Conservation (phyloP, 1,284 basidiomycete species). For the Cutaneotrichosporon sp. region DNA sequence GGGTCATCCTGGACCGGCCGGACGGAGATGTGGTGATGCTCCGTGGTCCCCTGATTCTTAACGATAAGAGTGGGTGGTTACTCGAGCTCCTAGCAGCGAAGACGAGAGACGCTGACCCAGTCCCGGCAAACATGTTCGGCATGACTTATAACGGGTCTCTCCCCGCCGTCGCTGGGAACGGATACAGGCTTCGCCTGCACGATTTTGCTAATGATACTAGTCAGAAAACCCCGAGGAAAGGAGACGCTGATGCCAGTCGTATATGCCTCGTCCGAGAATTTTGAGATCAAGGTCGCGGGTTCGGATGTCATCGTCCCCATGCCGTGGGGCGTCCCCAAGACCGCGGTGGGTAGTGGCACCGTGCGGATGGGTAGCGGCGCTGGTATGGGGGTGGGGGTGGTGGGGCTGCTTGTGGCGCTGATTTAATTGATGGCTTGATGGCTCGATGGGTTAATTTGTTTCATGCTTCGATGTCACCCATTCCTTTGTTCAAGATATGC, state of each 20-base stretch:
- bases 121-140: constrained; percentile 5
- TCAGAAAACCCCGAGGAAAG: neutral
- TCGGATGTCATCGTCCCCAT: neutral
- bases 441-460: no score
- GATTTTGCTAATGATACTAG: neutral
- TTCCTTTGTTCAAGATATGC: no score
- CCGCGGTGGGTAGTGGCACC: neutral
- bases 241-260: neutral
- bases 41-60: neutral
- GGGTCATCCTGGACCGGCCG: neutral
- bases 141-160: neutral
- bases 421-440: neutral
- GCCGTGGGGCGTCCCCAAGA: neutral
- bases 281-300: constrained; percentile 4
- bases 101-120: neutral
- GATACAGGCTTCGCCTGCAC: neutral
- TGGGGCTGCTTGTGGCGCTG: neutral
- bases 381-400: neutral
- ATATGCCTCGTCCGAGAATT: neutral
- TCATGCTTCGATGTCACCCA: no score
- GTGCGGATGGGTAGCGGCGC: no score
- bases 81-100: neutral
- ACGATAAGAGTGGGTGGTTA: constrained; percentile 2
- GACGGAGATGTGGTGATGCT: neutral
- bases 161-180: neutral